These are phyloP conservation scores for Cladophialophora yegresii DNA, from an alignment of 2,329 filamentous ascomycete genomes.

Conservation along the genomic window DNA sequence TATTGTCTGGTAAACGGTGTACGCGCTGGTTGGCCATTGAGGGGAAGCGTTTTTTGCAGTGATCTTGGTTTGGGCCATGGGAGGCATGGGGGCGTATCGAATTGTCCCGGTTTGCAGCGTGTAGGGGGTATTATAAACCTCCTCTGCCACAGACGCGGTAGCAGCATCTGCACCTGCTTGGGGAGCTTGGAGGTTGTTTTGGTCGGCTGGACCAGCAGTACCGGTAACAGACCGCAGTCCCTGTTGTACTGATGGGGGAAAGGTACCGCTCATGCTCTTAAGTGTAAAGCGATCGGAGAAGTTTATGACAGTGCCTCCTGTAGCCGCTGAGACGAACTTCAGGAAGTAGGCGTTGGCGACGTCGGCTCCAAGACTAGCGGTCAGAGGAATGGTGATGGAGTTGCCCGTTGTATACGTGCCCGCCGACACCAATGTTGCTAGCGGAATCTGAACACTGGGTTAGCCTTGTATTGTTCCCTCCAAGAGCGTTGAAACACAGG, in stretches of 20 bases:
- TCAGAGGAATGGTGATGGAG: conserved; percentile 49
- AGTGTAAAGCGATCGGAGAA: conserved; percentile 67
- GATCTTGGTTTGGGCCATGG: conserved; percentile 61
- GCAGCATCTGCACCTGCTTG: conserved; percentile 39
- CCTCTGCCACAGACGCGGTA: conserved; percentile 30
- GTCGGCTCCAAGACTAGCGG: conserved; percentile 47
- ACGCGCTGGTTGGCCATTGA: conserved; percentile 59
- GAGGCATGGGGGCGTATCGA: conserved; percentile 64
- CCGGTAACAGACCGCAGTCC: conserved; percentile 42
- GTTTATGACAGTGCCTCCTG: conserved; percentile 58
- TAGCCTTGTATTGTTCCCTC: not conserved
- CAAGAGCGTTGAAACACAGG: not conserved
- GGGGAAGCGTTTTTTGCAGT: conserved; percentile 54
- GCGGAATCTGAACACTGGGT: conserved; percentile 43
- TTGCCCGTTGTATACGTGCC: conserved; percentile 46
- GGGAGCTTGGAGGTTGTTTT: conserved; percentile 36
- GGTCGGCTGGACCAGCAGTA: conserved; percentile 32
- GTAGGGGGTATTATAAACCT: conserved; percentile 52
- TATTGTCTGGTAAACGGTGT: conserved; percentile 43
- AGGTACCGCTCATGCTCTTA: conserved; percentile 63
- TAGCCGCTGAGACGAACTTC: conserved; percentile 59
- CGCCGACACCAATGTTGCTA: conserved; percentile 45
- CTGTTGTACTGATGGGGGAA: conserved; percentile 48
- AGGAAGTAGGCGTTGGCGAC: conserved; percentile 59
- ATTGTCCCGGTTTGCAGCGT: conserved; percentile 59